Percentiles rank a stretch among this genome's conserved stretches.
phyloP scores from a whole-genome alignment of 2,329 filamentous ascomycete species.

The Fusarium piperis region DNA sequence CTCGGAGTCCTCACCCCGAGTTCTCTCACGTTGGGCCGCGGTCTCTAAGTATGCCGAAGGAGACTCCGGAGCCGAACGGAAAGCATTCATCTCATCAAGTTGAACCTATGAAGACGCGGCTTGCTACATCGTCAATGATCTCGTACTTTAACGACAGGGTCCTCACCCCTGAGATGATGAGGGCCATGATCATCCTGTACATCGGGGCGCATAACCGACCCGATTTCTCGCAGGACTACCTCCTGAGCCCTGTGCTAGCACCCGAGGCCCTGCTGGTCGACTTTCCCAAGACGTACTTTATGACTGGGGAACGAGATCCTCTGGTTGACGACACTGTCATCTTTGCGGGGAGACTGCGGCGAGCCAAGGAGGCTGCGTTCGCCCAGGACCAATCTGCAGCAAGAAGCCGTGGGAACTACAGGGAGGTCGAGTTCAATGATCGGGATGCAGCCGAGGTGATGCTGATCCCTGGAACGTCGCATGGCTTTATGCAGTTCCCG shows the following conservation, averaged over 20 bases:
- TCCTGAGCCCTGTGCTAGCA: conserved; percentile 88
- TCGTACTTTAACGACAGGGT: conserved; percentile 98
- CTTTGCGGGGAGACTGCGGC: conserved; percentile 87
- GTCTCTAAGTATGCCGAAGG: conserved; percentile 37
- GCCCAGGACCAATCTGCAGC: conserved; percentile 18
- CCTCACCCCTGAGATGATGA: conserved; percentile 97
- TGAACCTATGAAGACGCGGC: conserved; percentile 77
- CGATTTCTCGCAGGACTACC: conserved; percentile 90
- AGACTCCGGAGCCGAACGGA: conserved; percentile 19
- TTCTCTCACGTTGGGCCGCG: conserved; percentile 60
- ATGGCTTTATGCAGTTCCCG: conserved; percentile 94
- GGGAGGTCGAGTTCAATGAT: conserved; percentile 52
- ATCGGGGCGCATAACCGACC: conserved; percentile 93
- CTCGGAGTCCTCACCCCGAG: conserved; percentile 56
- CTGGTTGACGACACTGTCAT: conserved; percentile 97
- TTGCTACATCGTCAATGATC: conserved; percentile 96
- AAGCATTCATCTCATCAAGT: conserved; percentile 60
- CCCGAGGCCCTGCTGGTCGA: conserved; percentile 82
- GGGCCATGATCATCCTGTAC: conserved; percentile 98
- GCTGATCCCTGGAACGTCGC: conserved; percentile 87
- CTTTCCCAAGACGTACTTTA: conserved; percentile 95
- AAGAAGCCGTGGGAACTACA: conserved; percentile 11
- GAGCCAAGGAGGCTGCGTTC: conserved; percentile 71
- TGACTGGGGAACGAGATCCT: conserved; percentile 94
- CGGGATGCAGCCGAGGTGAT: conserved; percentile 72